Evolutionary conservation across 768 basidiomycete species (phyloP), one percentile per base, ranked within the genome.

Genomic region (Rhizopogon salebrosus): DNA sequence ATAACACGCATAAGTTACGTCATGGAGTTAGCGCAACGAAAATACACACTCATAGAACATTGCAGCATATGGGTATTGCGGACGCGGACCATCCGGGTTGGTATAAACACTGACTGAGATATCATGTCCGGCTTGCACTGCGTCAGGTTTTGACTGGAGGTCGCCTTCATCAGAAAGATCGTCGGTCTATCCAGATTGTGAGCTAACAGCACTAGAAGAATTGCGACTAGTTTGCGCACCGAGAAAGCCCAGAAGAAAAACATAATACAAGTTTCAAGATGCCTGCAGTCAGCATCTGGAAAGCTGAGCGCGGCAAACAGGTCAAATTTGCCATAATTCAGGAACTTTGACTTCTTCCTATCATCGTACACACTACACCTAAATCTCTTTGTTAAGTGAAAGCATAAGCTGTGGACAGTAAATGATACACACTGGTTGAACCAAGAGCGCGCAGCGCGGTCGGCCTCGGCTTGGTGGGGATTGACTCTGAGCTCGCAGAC

Each of bases 221-320:
- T 46, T 3, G 10, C 0, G 31, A 34, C 13, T 3, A 26, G 34
- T 29, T 14, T 48, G 40, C 63, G 4, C 51, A 73, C 71, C 23
- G 70, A 62, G 54, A 72, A 72, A 13, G 71, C 71, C 69, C 70
- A 72, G 31, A 72, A 62, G 59, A 70, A 72, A 53, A 72, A 72
- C 22, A 67, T 63, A 26, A 73, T 64, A 53, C 71, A 66, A 2
- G 72, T 72, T 2, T 55, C 64, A 38, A 72, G 65, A 50, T 72
- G 71, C 6, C 56, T 54, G 11, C 58, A 23, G 54, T 72, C 71
- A 7, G 70, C 71, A 36, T 73, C 71, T 9, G 71, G 69, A 54
- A 70, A 72, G 54, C 65, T 67, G 52, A 73, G 68, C 13, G 69
- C 68, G 9, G 72, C 72, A 49, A 72, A 72, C 7, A 70, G 54